Evolutionary conservation across 2,329 filamentous ascomycete genomes (phyloP), one percentile per base, ranked within the genome.

Genomic region (Fusarium gaditjirri): DNA sequence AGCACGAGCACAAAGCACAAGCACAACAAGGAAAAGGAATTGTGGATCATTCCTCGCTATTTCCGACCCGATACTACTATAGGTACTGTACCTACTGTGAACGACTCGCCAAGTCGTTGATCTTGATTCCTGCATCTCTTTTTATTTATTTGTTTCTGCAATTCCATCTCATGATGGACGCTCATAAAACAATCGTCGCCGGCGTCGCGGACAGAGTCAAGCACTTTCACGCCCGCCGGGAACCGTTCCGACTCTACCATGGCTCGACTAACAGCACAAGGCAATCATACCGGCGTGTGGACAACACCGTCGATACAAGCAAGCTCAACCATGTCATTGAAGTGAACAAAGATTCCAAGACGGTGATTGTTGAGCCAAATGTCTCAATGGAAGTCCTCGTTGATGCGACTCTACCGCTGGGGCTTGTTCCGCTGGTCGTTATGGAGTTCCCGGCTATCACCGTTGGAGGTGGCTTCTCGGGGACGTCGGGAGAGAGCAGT

Each of bases 221-320:
- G 64, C 76, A 83, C 8, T 88, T 88, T 72, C 78, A 85, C 57
- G 76, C 80, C 6, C 78, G 74, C 12, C 79, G 82, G 64, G 79
- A 84, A 77, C 88, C 91, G 5, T 94, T 93, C 80, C 87, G 92
- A n/a, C 91, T 94, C 77, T 92, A 90, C 75, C 92, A 94, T 81
- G 93, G 93, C 68, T 90, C 91, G 1, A 94, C 92, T 31, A 94
- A 93, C 82, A 93, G 90, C 80, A 94, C 93, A 41, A 90, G 93
- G 12, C 86, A 86, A 31, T 85, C 85, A 12, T 81, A 83, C 25
- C 84, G 85, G 35, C 81, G 80, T 49, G 78, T 80, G 17, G 84
- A 86, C 77, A 88, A 88, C 74, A 87, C 89, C 14, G 84, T 95
- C 61, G 91, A 94, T 79, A 94, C 91, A 41, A 91, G 90, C 80